Conservation (phyloP, 148 eudicot genomes). For the Diospyros lotus region DNA sequence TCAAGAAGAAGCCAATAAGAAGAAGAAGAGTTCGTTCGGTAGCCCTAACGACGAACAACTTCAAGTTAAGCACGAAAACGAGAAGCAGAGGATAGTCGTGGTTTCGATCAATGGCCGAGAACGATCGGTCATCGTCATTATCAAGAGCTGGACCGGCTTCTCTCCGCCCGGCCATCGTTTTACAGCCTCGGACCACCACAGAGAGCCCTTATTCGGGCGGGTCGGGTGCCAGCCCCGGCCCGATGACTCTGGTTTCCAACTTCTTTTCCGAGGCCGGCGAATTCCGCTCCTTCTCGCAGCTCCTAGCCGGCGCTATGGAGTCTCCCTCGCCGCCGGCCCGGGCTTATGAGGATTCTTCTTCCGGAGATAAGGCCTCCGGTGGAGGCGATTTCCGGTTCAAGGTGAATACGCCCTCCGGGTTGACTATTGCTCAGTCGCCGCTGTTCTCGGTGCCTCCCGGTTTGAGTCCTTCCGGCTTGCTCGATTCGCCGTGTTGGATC, state of each 20-base stretch:
- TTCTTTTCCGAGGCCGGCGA: slow-evolving; percentile 75
- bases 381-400: slow-evolving; percentile 34
- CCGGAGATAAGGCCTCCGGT: background rate
- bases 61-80: background rate
- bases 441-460: slow-evolving; percentile 61
- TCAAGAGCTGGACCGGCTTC: slow-evolving; percentile 16
- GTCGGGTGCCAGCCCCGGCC: slow-evolving; percentile 68
- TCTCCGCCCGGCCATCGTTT: slow-evolving; percentile 40
- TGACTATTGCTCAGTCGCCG: slow-evolving; percentile 36
- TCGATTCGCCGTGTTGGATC: slow-evolving; percentile 62
- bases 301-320: slow-evolving; percentile 69
- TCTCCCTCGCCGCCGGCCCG: slow-evolving; percentile 32
- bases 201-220: slow-evolving; percentile 52
- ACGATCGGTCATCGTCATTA: slow-evolving; percentile 16
- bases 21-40: background rate
- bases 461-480: slow-evolving; percentile 64
- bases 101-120: slow-evolving; percentile 9
- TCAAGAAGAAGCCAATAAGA: slow-evolving; percentile 1
- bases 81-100: background rate
- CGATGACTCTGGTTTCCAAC: slow-evolving; percentile 65
- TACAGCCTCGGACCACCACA: slow-evolving; percentile 45
- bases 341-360: background rate
- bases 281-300: slow-evolving; percentile 76
- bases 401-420: slow-evolving; percentile 42
- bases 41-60: background rate